phyloP scores from a whole-genome alignment of 768 basidiomycete genomes.

The Naganishia vishniacii region DNA sequence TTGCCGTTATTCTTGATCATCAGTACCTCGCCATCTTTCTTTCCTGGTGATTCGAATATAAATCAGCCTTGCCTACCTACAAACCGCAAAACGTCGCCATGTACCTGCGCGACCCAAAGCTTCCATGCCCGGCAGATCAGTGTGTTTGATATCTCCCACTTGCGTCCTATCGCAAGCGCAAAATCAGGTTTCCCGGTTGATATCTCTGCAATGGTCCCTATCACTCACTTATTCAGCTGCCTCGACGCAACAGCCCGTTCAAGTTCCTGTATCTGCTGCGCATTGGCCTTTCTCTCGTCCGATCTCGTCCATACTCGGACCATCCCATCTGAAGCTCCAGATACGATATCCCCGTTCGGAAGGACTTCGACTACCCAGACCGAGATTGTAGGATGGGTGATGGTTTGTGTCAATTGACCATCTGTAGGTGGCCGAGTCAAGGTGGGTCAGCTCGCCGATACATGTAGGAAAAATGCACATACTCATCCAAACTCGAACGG shows the following conservation, averaged over 20 bases:
- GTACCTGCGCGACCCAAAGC: conserved; percentile 67
- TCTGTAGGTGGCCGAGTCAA: conserved; percentile 53
- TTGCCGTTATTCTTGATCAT: conserved; percentile 75
- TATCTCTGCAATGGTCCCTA: conserved; percentile 31
- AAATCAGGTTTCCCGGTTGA: background rate
- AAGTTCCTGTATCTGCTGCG: conserved; percentile 57
- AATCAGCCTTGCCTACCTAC: background rate
- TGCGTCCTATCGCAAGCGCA: conserved; percentile 55
- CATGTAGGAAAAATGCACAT: conserved; percentile 36
- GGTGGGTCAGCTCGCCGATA: conserved; percentile 1
- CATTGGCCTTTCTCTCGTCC: conserved; percentile 65
- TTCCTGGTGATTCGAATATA: conserved; percentile 55
- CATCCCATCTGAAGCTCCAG: conserved; percentile 79
- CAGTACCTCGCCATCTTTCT: conserved; percentile 84
- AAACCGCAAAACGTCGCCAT: too few species aligned
- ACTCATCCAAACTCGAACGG: conserved; percentile 87
- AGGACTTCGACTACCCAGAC: conserved; percentile 87
- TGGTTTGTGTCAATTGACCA: conserved; percentile 79
- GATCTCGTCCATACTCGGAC: conserved; percentile 75
- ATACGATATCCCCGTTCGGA: conserved; percentile 86
- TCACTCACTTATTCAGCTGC: conserved; percentile 59
- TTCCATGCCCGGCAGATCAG: conserved; percentile 80
- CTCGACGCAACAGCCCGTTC: conserved; percentile 61
- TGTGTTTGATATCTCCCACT: conserved; percentile 86
- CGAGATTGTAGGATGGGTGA: conserved; percentile 92